phyloP scores from a whole-genome alignment of 768 basidiomycete genomes.

The Amanita exitialis region DNA sequence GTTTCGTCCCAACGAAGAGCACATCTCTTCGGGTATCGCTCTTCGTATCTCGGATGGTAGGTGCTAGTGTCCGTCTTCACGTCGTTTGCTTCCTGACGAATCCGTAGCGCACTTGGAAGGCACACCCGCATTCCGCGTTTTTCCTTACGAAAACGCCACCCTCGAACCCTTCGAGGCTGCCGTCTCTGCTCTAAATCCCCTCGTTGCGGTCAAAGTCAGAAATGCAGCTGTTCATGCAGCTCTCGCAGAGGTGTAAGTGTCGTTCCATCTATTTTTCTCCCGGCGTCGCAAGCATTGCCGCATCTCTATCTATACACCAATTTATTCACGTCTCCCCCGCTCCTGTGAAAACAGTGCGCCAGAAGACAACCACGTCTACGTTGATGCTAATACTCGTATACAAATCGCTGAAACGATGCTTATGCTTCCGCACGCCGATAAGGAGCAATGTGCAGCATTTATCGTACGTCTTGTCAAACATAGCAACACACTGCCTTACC shows the following conservation, averaged over 20 bases:
- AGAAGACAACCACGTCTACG: conserved; percentile 50
- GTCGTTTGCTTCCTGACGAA: not conserved
- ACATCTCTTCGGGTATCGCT: conserved; percentile 66
- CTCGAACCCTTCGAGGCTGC: conserved; percentile 72
- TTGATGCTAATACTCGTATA: conserved; percentile 78
- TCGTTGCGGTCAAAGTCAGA: conserved; percentile 75
- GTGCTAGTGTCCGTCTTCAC: conserved; percentile 14
- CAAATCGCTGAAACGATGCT: conserved; percentile 77
- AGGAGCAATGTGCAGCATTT: conserved; percentile 84
- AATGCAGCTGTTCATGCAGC: conserved; percentile 76
- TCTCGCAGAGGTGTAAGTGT: conserved; percentile 50
- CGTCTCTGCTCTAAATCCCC: conserved; percentile 63
- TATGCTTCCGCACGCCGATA: conserved; percentile 69
- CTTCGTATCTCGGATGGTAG: conserved; percentile 36
- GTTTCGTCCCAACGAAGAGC: conserved; percentile 73
- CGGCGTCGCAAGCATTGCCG: not conserved
- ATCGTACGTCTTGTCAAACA: conserved; percentile 39
- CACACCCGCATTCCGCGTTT: conserved; percentile 57
- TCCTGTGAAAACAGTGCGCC: conserved; percentile 28
- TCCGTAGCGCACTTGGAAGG: conserved; percentile 10
- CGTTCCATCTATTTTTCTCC: conserved; percentile 24
- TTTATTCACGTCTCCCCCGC: not conserved
- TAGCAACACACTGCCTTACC: not conserved
- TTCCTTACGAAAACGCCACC: conserved; percentile 68
- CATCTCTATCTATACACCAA: not conserved